Percentiles rank a stretch among this genome's conserved stretches.
Conservation (phyloP, 1,284 basidiomycete genomes). For the Tranzscheliella williamsii region DNA sequence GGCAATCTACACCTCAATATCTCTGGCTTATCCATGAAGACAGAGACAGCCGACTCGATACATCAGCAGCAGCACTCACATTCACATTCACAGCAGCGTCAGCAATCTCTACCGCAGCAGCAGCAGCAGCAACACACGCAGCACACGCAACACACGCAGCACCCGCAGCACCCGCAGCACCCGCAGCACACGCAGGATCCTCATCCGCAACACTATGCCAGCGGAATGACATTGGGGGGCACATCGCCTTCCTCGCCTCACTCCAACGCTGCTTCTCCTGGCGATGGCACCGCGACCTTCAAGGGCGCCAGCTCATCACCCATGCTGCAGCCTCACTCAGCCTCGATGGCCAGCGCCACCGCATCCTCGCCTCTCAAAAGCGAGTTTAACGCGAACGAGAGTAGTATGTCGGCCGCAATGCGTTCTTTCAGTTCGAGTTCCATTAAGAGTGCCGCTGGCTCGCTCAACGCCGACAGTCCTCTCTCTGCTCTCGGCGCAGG, state of each 20-base stretch:
- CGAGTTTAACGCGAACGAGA: constrained; percentile 11
- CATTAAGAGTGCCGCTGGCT: constrained; percentile 30
- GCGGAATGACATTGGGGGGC: background rate
- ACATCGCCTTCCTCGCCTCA: constrained; percentile 8
- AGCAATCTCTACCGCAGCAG: background rate
- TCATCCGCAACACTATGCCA: background rate
- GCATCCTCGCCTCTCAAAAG: constrained; percentile 19
- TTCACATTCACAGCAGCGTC: constrained; percentile 4
- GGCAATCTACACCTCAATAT: constrained; percentile 39
- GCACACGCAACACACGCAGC: constrained; percentile 12
- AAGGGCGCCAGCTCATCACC: background rate
- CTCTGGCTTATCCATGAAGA: constrained; percentile 29
- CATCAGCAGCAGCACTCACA: constrained; percentile 16
- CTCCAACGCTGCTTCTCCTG: constrained; percentile 20
- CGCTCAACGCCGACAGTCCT: constrained; percentile 27
- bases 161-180: constrained; percentile 4
- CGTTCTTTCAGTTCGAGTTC: constrained; percentile 33
- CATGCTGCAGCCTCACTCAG: constrained; percentile 14
- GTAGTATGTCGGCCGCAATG: constrained; percentile 7
- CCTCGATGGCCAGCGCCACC: constrained; percentile 1
- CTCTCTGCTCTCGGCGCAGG: constrained; percentile 13
- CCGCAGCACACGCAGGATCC: background rate
- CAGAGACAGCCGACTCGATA: constrained; percentile 9
- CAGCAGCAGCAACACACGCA: background rate
- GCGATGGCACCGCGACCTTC: constrained; percentile 8